Percentiles rank a stretch among this genome's conserved stretches.
Conservation (phyloP, 2,329 filamentous ascomycete genomes). For the Botryotinia calthae region DNA sequence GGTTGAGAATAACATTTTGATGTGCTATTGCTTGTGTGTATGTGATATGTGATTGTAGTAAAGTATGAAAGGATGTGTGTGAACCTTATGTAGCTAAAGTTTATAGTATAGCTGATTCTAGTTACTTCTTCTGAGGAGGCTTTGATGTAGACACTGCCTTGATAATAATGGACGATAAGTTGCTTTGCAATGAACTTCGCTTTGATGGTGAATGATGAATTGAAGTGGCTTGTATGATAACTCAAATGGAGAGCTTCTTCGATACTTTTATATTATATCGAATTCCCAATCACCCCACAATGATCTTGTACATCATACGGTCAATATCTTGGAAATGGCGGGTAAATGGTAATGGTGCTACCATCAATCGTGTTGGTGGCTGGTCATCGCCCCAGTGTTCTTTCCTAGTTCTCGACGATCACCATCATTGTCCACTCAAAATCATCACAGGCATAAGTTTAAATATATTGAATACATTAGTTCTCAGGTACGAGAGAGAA, state of each 20-base stretch:
- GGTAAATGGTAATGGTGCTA: not conserved
- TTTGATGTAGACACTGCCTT: not conserved
- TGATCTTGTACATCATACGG: not conserved
- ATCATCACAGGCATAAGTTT: not conserved
- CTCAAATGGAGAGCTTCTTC: not conserved
- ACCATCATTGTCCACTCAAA: not conserved
- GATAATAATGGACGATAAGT: not conserved
- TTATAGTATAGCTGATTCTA: not conserved
- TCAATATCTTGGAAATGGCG: constrained; percentile 9
- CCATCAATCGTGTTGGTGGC: constrained; percentile 5
- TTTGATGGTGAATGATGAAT: not conserved
- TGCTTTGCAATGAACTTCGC: not conserved
- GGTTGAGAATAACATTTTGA: constrained; percentile 24
- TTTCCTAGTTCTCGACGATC: constrained; percentile 5
- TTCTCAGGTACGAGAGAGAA: constrained; percentile 1
- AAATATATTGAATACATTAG: not conserved
- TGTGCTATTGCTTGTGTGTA: not conserved
- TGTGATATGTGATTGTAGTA: not conserved
- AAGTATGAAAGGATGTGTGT: not conserved
- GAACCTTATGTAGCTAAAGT: not conserved
- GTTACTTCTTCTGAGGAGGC: not conserved
- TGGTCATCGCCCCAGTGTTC: constrained; percentile 2
- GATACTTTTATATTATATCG: constrained; percentile 7
- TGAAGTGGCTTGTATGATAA: not conserved
- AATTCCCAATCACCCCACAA: constrained; percentile 2